phyloP scores from a whole-genome alignment of 192 early-diverging fungal species.

The Jimgerdemannia flammicorona region DNA sequence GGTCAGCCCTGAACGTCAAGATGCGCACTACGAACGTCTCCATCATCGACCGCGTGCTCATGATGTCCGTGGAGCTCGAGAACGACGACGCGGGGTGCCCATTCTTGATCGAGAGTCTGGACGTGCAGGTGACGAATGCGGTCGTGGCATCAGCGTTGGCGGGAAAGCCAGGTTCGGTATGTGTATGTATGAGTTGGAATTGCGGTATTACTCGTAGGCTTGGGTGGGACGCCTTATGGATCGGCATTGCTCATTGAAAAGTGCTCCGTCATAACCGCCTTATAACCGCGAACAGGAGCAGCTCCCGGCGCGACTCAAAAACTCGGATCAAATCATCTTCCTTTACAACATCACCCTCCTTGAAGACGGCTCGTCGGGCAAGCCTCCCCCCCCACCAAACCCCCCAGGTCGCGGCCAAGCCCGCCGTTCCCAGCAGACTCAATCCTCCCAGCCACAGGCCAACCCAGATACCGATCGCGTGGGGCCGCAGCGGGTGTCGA shows the following conservation, averaged over 20 bases:
- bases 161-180: slow-evolving; percentile 30
- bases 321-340: slow-evolving; percentile 52
- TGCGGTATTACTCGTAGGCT: too few relatives aligned
- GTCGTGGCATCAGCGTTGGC: slow-evolving; percentile 39
- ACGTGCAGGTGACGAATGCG: slow-evolving; percentile 51
- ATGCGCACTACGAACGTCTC: slow-evolving; percentile 60
- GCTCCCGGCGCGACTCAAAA: slow-evolving; percentile 44
- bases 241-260: too few relatives aligned
- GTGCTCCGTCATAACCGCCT: too few relatives aligned
- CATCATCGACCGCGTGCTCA: slow-evolving; percentile 49
- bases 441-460: background rate
- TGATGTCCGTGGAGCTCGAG: slow-evolving; percentile 63
- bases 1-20: slow-evolving; percentile 49
- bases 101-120: slow-evolving; percentile 42
- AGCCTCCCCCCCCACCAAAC: background rate
- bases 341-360: slow-evolving; percentile 51
- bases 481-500: slow-evolving; percentile 43
- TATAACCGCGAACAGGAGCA: slow-evolving; percentile 6
- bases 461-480: slow-evolving; percentile 13
- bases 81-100: slow-evolving; percentile 49
- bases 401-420: slow-evolving; percentile 2
- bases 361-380: slow-evolving; percentile 33
- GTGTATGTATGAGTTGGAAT: background rate
- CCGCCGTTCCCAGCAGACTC: background rate
- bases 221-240: too few relatives aligned